Base-by-base conservation (phyloP, 1,284 basidiomycete species). In the Amylostereum areolatum region DNA sequence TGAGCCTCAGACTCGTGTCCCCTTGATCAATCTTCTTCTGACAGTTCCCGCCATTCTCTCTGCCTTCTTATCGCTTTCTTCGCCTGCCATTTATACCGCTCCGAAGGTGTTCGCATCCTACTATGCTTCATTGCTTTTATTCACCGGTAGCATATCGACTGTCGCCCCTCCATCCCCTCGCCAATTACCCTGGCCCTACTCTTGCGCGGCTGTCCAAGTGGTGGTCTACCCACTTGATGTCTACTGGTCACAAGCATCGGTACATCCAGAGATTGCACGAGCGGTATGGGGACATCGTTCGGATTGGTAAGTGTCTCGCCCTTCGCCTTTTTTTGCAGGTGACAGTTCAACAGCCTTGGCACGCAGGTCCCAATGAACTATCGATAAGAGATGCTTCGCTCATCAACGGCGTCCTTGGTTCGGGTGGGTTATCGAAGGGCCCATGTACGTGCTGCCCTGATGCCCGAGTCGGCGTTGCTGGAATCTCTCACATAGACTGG, bases 81-180 rank as follows among this genome's bases (percentile, higher is more conserved):
- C 5, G 30, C 33, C 28, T 9, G 12, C 42, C 5, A 34, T 42
- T 18, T 5, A 5, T 18, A 25, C 46, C 10, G 5, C 47, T 11
- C 28, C 39, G 6, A 32, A 52, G 37, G 37, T 44, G 0, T 52
- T 53, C 33, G 24, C 35, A 3, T 4, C 43, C 7, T 58, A 53
- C 51, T 62, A 59, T 54, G 29, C 49, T 4, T 53, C 62, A 2
- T 55, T 73, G 10, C 30, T 60, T 12, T 39, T 52, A 2, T 72
- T 71, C 0, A 66, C 72, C 24, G 44, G 65, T 4, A 43, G n/a
- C 57, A 2, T 75, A 75, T 53, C 68, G 74, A 2, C 52, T 74
- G 3, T 72, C 73, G 2, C 71, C 72, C 0, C 66, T 69, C 48
- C 74, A 77, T 49, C 73, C 73, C 4, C 61, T 77, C 8, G 63